Percentiles rank a stretch among this genome's conserved stretches.
phyloP scores from a whole-genome alignment of 148 eudicot species.

The Cornus kousa region DNA sequence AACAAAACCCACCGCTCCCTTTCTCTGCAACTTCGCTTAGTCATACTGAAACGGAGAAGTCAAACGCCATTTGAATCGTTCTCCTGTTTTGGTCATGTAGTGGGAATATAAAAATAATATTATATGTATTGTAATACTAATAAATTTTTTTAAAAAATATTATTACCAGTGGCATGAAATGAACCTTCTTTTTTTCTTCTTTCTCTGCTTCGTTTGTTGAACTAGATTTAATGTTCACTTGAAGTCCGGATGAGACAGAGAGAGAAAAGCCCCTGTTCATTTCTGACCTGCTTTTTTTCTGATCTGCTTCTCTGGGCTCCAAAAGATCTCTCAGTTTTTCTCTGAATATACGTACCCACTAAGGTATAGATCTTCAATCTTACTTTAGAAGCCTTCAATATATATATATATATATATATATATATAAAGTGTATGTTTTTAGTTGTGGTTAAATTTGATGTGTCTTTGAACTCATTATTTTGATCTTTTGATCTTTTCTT shows the following conservation, averaged over 20 bases:
- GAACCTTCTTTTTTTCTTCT: slow-evolving; percentile 4
- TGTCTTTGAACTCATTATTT: neutral
- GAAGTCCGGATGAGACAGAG: slow-evolving; percentile 8
- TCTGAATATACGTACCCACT: neutral
- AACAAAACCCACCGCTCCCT: neutral
- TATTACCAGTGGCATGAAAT: too few species aligned
- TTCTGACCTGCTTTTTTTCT: slow-evolving; percentile 13
- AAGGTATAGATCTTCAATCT: neutral
- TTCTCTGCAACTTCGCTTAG: neutral
- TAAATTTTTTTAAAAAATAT: too few species aligned
- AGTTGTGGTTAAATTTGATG: neutral
- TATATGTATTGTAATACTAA: too few species aligned
- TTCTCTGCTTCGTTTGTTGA: slow-evolving; percentile 23
- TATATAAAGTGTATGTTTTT: too few species aligned
- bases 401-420: too few species aligned
- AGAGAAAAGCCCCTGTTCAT: neutral
- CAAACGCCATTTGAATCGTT: neutral
- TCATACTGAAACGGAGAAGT: neutral
- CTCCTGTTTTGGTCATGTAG: neutral
- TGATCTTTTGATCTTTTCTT: neutral
- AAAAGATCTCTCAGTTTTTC: slow-evolving; percentile 5
- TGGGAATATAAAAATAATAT: neutral
- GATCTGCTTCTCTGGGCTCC: slow-evolving; percentile 16
- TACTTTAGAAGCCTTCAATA: neutral
- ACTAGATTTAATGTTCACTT: slow-evolving; percentile 17